Evolutionary conservation across 495 filamentous ascomycete genomes (phyloP).

Genomic region (Elaphomyces granulatus): DNA sequence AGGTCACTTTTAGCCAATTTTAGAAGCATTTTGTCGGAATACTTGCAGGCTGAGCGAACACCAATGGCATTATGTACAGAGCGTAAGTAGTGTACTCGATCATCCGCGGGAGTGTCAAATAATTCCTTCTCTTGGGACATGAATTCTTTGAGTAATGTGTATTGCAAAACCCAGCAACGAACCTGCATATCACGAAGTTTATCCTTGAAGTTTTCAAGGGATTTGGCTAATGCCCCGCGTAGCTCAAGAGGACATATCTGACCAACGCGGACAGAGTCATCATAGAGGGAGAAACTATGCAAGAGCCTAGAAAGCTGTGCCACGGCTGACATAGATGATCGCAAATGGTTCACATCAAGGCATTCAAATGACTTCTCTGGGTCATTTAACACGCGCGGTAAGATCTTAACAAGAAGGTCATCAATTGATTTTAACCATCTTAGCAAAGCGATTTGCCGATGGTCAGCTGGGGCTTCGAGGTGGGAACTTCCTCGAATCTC

Average conservation of each 20-base stretch:
- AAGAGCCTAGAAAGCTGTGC: constrained; percentile 53
- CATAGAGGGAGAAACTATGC: constrained; percentile 63
- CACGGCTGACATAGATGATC: constrained; percentile 51
- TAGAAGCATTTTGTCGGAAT: constrained; percentile 75
- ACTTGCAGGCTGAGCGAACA: constrained; percentile 69
- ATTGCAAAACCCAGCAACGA: constrained; percentile 69
- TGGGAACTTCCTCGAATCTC: constrained; percentile 56
- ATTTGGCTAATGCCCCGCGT: constrained; percentile 30
- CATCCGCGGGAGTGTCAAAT: constrained; percentile 49
- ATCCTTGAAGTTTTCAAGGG: constrained; percentile 42
- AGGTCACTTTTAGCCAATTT: constrained; percentile 76
- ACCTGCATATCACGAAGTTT: constrained; percentile 84
- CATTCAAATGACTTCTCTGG: constrained; percentile 61
- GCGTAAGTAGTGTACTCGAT: constrained; percentile 58
- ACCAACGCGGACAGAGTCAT: constrained; percentile 66
- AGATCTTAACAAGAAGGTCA: constrained; percentile 50
- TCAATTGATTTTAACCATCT: constrained; percentile 65
- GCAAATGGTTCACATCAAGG: constrained; percentile 62
- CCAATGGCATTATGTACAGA: constrained; percentile 76
- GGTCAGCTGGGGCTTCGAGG: constrained; percentile 39
- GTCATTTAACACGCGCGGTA: constrained; percentile 50
- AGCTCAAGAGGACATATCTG: constrained; percentile 35
- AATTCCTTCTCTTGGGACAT: constrained; percentile 48
- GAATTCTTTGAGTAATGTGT: constrained; percentile 59
- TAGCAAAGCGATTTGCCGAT: constrained; percentile 53